Evolutionary conservation across 2,329 filamentous ascomycete genomes (phyloP), one percentile per base, ranked within the genome.

Genomic region (Epichloe elymi): DNA sequence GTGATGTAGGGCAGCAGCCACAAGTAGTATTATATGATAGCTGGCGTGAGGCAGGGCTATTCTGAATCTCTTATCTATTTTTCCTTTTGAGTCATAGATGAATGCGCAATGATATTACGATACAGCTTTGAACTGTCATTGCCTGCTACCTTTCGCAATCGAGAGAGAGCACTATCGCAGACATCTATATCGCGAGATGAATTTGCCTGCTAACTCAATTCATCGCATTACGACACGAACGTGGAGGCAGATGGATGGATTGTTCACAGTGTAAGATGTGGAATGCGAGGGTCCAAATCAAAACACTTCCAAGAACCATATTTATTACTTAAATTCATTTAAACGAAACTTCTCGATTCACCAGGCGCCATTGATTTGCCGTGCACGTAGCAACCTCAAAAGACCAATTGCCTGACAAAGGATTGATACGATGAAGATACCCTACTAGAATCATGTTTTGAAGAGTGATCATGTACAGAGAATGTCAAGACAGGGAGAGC

Each of bases 21-120:
- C 20, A 48, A 45, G 45, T 45, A 40, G 35, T 36, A 30, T 40
- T 52, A 46, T 46, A 37, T 44, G 19, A 55, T 51, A 47, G 46
- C 38, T 40, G 48, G 41, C 46, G 35, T 46, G 48, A 43, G 40
- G n/a, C 37, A 48, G 46, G 48, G 45, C 54, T 57, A 58, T 55
- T 58, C 59, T 59, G 58, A 62, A 65, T 64, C 58, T 65, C 58
- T 57, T 63, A 61, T 65, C 56, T 64, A 61, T 58, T 62, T 61
- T 60, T 64, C 63, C 59, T 55, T 60, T 65, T 59, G 55, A 57
- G 58, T 65, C 53, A 64, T 64, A 66, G 63, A 66, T 61, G 63
- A 65, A 65, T 60, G 60, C 62, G 53, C 53, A 62, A 62, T 53
- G 61, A 62, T 55, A 59, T 59, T 52, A 59, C 52, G 53, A 48